Percentiles rank a stretch among this genome's conserved stretches.
Conservation (phyloP, 768 basidiomycete genomes). For the Clitopilus passeckerianus region DNA sequence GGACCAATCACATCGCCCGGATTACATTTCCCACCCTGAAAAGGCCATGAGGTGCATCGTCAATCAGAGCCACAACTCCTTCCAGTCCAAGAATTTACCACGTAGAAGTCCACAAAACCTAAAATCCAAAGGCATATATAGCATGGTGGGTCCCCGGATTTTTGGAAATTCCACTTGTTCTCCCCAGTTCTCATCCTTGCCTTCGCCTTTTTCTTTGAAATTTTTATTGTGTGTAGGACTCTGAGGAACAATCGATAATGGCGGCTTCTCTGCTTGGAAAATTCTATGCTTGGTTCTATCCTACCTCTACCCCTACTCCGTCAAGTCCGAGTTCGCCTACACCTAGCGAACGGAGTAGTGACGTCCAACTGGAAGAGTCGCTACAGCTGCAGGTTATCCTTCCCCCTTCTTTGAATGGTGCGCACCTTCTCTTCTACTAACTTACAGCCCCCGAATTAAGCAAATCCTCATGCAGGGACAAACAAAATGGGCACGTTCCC, state of each 20-base stretch:
- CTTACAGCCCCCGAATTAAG: neutral
- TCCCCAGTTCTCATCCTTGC: neutral
- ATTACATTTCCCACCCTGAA: neutral
- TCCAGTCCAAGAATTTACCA: neutral
- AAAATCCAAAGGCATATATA: neutral
- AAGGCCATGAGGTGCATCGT: neutral
- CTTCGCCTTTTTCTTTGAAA: neutral
- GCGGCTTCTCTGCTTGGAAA: neutral
- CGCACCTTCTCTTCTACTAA: neutral
- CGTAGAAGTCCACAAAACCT: neutral
- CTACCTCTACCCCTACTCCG: neutral
- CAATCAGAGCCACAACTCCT: neutral
- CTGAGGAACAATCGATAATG: neutral
- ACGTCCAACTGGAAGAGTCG: neutral
- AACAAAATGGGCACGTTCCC: neutral
- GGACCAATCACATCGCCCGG: neutral
- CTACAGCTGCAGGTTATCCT: neutral
- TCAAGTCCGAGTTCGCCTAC: neutral
- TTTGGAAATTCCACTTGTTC: neutral
- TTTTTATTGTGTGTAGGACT: neutral
- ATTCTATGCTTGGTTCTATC: neutral
- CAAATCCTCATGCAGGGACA: neutral
- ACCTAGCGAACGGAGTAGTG: neutral
- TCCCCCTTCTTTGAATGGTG: neutral
- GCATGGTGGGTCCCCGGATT: neutral